A percentile compares a stretch with the other conserved stretches of the same genome.
Conservation (phyloP, 768 basidiomycete species). For the Pulveroboletus sp. region DNA sequence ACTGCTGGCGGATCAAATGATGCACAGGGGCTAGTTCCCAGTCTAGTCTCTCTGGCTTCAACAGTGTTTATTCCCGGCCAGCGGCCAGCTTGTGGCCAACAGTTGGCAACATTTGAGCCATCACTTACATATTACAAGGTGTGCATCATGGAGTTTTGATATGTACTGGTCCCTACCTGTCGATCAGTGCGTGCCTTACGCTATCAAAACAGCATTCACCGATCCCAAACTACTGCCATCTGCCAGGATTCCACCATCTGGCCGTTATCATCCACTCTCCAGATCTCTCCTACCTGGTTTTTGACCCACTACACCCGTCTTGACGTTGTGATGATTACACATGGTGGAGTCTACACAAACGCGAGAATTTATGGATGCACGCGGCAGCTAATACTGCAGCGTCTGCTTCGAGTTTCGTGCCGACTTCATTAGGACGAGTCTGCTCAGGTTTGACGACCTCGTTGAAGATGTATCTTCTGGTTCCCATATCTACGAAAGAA, state of each 20-base stretch:
- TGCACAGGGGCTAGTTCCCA: neutral
- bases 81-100: neutral
- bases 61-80: conserved; percentile 2
- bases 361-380: neutral
- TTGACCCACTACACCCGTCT: conserved; percentile 41
- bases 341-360: conserved; percentile 13
- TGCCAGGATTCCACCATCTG: conserved; percentile 39
- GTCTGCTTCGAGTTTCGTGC: conserved; percentile 15
- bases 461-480: conserved; percentile 27
- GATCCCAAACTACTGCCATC: conserved; percentile 27
- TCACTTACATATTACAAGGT: conserved; percentile 4
- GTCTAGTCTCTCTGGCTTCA: conserved; percentile 1
- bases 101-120: neutral
- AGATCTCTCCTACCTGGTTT: conserved; percentile 44
- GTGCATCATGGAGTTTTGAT: conserved; percentile 7
- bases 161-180: conserved; percentile 1
- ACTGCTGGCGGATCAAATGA: conserved; percentile 4
- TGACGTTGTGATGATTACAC: conserved; percentile 35
- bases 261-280: conserved; percentile 59
- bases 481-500: conserved; percentile 23
- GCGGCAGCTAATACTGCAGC: conserved; percentile 21
- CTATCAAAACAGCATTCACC: conserved; percentile 1
- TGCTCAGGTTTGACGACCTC: conserved; percentile 31
- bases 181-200: neutral
- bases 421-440: conserved; percentile 21